A percentile compares a stretch with the other conserved stretches of the same genome.
Evolutionary conservation across 768 basidiomycete species (phyloP).

Genomic region (Kwoniella europaea): DNA sequence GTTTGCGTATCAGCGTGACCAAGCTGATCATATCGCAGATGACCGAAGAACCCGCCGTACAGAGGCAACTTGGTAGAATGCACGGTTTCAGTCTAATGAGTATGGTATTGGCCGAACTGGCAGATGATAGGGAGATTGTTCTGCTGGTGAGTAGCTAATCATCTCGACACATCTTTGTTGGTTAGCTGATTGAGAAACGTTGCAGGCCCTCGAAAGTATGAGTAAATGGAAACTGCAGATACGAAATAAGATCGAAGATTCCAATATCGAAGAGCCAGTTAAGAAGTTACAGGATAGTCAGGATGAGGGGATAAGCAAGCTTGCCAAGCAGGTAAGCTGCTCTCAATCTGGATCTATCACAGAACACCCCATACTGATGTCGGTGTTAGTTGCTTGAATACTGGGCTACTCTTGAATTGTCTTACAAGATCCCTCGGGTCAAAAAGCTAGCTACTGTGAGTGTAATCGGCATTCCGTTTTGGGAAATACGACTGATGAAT

Average conservation of each 20-base stretch:
- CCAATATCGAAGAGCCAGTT: conserved; percentile 72
- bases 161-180: background rate
- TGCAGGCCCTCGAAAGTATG: conserved; percentile 59
- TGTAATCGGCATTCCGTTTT: conserved; percentile 43
- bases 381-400: conserved; percentile 69
- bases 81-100: conserved; percentile 93
- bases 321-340: conserved; percentile 68
- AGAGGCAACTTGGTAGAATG: conserved; percentile 82
- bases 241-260: conserved; percentile 90
- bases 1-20: background rate
- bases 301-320: conserved; percentile 65
- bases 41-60: conserved; percentile 76
- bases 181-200: background rate
- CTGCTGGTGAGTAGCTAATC: conserved; percentile 64
- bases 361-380: background rate
- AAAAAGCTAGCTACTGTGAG: conserved; percentile 44
- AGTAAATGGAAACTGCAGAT: conserved; percentile 75
- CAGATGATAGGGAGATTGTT: conserved; percentile 72
- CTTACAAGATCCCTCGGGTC: conserved; percentile 48
- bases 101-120: conserved; percentile 79
- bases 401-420: conserved; percentile 71
- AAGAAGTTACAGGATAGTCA: conserved; percentile 64
- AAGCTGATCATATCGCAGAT: conserved; percentile 64
- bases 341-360: background rate
- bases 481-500: conserved; percentile 47